Conservation (phyloP, 305 asterid species). For the Coffea humblotiana region DNA sequence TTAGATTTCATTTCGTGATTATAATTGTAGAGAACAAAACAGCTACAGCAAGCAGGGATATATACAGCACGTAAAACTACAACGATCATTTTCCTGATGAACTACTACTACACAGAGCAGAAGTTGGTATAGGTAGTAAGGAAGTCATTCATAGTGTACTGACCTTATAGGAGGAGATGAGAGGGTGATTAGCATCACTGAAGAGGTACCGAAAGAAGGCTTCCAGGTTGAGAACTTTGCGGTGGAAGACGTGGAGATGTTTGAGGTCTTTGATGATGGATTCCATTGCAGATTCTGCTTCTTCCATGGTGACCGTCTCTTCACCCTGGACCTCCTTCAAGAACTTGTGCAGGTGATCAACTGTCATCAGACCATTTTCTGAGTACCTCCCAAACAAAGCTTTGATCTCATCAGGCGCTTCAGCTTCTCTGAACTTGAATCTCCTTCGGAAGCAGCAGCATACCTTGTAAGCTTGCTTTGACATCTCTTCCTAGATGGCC, state of each 20-base stretch:
- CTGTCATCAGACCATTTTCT: constrained; percentile 58
- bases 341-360: constrained; percentile 52
- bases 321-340: constrained; percentile 70
- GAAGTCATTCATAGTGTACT: background rate
- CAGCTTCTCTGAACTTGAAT: constrained; percentile 62
- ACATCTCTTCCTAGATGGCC: constrained; percentile 26
- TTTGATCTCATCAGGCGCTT: constrained; percentile 57
- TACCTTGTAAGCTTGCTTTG: constrained; percentile 70
- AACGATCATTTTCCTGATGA: no score
- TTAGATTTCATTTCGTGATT: no score
- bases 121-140: no score
- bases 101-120: no score
- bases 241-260: constrained; percentile 58
- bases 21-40: background rate
- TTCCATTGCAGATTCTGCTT: constrained; percentile 50
- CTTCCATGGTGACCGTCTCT: constrained; percentile 43
- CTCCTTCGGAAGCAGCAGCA: constrained; percentile 61
- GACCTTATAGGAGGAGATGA: constrained; percentile 54
- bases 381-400: constrained; percentile 50
- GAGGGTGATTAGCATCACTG: constrained; percentile 52
- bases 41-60: background rate
- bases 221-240: constrained; percentile 42
- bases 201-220: constrained; percentile 56
- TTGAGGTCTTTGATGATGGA: constrained; percentile 44
- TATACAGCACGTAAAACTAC: background rate